Evolutionary conservation across 1,284 basidiomycete genomes (phyloP).

Genomic region (Boletellus sp.): DNA sequence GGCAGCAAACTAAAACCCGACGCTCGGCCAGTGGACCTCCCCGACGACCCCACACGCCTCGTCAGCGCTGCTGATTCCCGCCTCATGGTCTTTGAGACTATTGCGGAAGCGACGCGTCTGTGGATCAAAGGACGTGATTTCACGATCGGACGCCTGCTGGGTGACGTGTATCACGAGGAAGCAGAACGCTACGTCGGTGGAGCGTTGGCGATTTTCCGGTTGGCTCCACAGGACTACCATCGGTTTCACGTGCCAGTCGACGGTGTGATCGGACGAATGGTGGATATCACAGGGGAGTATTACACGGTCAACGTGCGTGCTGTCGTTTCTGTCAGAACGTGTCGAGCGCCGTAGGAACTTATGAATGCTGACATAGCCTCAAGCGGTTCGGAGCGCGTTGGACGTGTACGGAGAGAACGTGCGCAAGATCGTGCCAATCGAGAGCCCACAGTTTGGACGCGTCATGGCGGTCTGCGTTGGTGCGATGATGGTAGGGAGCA

Average conservation of each 20-base stretch:
- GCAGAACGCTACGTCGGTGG: conserved; percentile 74
- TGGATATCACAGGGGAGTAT: conserved; percentile 81
- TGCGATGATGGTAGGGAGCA: conserved; percentile 94
- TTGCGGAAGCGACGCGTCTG: conserved; percentile 79
- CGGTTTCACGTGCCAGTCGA: conserved; percentile 93
- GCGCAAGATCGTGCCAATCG: conserved; percentile 85
- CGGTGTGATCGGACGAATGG: conserved; percentile 79
- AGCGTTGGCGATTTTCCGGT: conserved; percentile 79
- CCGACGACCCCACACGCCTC: conserved; percentile 71
- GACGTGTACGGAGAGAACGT: conserved; percentile 96
- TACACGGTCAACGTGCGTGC: conserved; percentile 84
- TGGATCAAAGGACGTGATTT: conserved; percentile 99
- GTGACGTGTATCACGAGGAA: conserved; percentile 70
- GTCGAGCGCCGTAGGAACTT: no score
- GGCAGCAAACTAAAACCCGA: conserved; percentile 80
- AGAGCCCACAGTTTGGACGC: conserved; percentile 81
- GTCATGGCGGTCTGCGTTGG: conserved; percentile 89
- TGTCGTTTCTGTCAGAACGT: conserved; percentile 10
- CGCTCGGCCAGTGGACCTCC: conserved; percentile 75
- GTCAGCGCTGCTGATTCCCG: conserved; percentile 93
- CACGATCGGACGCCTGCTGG: conserved; percentile 75
- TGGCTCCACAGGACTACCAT: conserved; percentile 97
- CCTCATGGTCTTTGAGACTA: conserved; percentile 88
- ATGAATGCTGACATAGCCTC: conserved; percentile 48
- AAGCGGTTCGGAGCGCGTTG: conserved; percentile 76